A percentile compares a stretch with the other conserved stretches of the same genome.
Conservation (phyloP, 805 yeast species). For the Monosporozyma solicola region DNA sequence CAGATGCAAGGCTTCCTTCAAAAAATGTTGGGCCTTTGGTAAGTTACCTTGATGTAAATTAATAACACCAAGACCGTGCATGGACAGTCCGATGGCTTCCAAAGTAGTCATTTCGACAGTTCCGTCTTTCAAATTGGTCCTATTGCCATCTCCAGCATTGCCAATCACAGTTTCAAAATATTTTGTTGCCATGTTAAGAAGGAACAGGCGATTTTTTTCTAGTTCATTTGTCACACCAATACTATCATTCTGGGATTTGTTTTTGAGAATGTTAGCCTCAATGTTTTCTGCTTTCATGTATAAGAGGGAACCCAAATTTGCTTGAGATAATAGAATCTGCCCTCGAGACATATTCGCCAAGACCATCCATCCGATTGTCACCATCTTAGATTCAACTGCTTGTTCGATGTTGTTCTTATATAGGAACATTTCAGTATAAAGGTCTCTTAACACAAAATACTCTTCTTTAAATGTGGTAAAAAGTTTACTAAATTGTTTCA, state of each 20-base stretch:
- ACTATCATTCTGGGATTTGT: neutral
- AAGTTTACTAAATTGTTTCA: conserved; percentile 31
- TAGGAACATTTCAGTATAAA: conserved; percentile 56
- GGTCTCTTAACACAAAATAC: conserved; percentile 60
- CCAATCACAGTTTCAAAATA: conserved; percentile 35
- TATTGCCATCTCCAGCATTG: conserved; percentile 3
- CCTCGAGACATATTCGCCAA: conserved; percentile 51
- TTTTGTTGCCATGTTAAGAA: conserved; percentile 28
- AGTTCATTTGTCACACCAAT: neutral
- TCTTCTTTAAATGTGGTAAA: conserved; percentile 68
- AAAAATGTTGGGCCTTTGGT: conserved; percentile 43
- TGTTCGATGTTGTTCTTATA: conserved; percentile 49
- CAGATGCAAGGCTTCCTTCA: conserved; percentile 56
- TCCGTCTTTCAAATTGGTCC: conserved; percentile 4
- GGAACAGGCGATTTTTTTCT: conserved; percentile 11
- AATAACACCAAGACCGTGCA: conserved; percentile 77
- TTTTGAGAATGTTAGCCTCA: conserved; percentile 33
- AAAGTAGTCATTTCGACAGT: conserved; percentile 34
- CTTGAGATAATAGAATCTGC: conserved; percentile 50
- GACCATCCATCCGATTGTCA: conserved; percentile 58
- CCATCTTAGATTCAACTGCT: conserved; percentile 48
- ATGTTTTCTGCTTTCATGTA: conserved; percentile 54
- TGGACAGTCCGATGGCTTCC: conserved; percentile 63
- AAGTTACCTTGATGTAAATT: conserved; percentile 47
- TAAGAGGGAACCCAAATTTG: conserved; percentile 56